Base-by-base conservation (phyloP, 192 early-diverging fungal genomes). In the Chytriomyces sp. region DNA sequence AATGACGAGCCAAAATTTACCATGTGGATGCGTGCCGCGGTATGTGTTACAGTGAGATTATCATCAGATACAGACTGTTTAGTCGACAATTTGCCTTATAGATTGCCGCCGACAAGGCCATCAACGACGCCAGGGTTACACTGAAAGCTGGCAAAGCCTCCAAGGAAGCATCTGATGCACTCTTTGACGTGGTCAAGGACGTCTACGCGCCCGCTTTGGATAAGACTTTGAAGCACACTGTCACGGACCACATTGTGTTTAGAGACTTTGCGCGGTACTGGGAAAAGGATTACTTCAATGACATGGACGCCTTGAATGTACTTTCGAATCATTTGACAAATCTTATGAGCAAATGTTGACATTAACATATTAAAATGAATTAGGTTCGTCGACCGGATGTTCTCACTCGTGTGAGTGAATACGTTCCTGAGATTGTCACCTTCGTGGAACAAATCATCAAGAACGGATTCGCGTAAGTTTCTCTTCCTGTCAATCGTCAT, bases 401-500 rank as follows among this genome's bases (percentile, higher is more conserved):
- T 4, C 78, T 96, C 72, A 95, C 94, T 19, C 92, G 97, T 40
- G 97, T 99, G 30, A 93, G 92, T 61, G 96, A 99, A 85, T 99
- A 94, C 75, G 89, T 99, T 32, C 93, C 93, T 6, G 96, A 99
- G 74, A 97, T 98, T 78, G 88, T 94, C 38, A 74, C 64, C 2
- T 99, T 92, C 85, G 88, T 98, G 17, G 83, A 98, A 77, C 85
- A 90, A 72, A 98, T 99, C 77, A 93, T 98, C 54, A 84, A 87
- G 63, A 99, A 99, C 70, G 96, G 96, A 25, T 99, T 93, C 71
- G 97, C 90, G 70, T 82, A 66, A 61, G 66, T 33, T 32, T 30
- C 39, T 66, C 33, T 32, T 39, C 25, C 5, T 8, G 12, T 57
- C 54, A 2, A 70, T 53, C 49, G 6, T 12, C 53, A 36, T 8